A percentile compares a stretch with the other conserved stretches of the same genome.
These are phyloP conservation scores for Geoglossum glabrum DNA, from an alignment of 495 filamentous ascomycete species.

Conservation along the genomic window DNA sequence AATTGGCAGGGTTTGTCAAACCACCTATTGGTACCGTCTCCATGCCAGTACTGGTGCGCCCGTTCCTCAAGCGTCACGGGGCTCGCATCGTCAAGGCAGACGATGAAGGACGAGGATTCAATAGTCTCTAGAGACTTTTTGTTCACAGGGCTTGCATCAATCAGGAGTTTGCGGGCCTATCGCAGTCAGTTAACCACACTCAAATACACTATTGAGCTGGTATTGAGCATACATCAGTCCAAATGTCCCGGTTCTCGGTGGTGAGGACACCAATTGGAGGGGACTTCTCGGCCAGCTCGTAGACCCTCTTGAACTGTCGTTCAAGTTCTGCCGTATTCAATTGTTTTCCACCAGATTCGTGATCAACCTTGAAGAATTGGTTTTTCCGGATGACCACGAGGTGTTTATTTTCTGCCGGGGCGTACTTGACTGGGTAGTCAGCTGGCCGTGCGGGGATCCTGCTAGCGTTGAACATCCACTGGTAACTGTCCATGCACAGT, in stretches of 20 bases:
- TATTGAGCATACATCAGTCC: constrained; percentile 42
- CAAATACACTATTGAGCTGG: not conserved
- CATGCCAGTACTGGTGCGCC: constrained; percentile 93
- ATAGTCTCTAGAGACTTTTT: constrained; percentile 55
- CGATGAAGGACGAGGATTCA: constrained; percentile 75
- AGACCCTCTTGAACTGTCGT: constrained; percentile 67
- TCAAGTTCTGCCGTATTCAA: constrained; percentile 79
- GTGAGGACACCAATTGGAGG: constrained; percentile 74
- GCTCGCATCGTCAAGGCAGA: constrained; percentile 84
- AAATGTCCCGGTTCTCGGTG: constrained; percentile 77
- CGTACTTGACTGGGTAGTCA: constrained; percentile 71
- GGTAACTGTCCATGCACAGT: constrained; percentile 90
- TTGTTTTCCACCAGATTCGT: constrained; percentile 57
- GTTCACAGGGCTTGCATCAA: constrained; percentile 58
- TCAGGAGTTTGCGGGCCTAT: constrained; percentile 45
- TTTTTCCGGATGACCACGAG: constrained; percentile 85
- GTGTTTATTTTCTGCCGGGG: constrained; percentile 54
- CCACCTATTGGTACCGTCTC: constrained; percentile 88
- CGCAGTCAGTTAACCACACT: constrained; percentile 6
- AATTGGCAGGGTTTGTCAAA: constrained; percentile 98
- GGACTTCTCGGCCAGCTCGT: constrained; percentile 48
- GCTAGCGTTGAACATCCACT: constrained; percentile 97
- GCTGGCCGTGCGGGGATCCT: constrained; percentile 65
- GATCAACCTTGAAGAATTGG: constrained; percentile 75
- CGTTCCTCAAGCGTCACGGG: constrained; percentile 93